Conservation (phyloP, 169 alveolate genomes). For the Plasmodium gallinaceum region DNA sequence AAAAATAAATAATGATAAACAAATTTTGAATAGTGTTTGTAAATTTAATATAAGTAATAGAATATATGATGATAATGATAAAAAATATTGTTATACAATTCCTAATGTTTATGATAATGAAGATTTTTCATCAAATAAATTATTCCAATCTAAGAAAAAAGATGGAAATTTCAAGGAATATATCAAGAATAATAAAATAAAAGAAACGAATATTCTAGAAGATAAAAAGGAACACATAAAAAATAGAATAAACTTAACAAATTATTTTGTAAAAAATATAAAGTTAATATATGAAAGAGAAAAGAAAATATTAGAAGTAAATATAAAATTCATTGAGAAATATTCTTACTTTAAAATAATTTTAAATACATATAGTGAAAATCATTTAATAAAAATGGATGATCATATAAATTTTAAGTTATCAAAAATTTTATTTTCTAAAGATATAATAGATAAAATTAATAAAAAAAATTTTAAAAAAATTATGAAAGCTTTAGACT, state of each 20-base stretch:
- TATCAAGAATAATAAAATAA: not conserved
- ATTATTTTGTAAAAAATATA: constrained; percentile 14
- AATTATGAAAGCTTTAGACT: constrained; percentile 51
- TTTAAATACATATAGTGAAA: constrained; percentile 34
- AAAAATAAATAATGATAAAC: not conserved
- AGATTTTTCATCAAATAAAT: not conserved
- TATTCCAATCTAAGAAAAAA: not conserved
- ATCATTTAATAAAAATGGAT: constrained; percentile 16
- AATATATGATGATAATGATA: not conserved
- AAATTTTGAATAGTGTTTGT: not conserved
- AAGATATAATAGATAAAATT: constrained; percentile 34
- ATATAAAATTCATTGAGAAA: constrained; percentile 35
- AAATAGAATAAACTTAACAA: not conserved
- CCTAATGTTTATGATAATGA: not conserved
- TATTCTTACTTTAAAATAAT: constrained; percentile 61
- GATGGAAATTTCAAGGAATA: not conserved
- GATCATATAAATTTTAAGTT: constrained; percentile 29
- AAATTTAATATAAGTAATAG: not conserved
- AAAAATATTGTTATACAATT: not conserved
- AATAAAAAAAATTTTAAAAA: constrained; percentile 39
- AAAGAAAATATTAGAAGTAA: constrained; percentile 35
- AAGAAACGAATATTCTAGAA: not conserved
- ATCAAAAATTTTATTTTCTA: constrained; percentile 40
- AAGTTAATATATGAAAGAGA: constrained; percentile 60
- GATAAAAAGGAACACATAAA: not conserved